phyloP scores from a whole-genome alignment of 352 stramenopile genomes.

The Phytopythium cucurbitacearum region DNA sequence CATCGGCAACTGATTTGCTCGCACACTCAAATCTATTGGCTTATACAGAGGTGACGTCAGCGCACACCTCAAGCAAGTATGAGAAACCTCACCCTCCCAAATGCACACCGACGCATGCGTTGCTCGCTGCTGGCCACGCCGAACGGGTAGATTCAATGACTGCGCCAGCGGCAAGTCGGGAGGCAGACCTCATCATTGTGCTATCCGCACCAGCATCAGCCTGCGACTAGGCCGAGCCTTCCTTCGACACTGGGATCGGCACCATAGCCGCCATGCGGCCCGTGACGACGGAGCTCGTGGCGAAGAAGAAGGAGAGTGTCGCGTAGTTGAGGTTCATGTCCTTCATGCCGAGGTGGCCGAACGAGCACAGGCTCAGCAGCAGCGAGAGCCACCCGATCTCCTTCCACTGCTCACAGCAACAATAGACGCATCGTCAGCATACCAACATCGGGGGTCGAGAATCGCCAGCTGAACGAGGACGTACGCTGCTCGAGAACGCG shows the following conservation, averaged over 20 bases:
- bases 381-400: slow-evolving; percentile 59
- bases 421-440: neutral
- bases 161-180: no score
- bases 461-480: neutral
- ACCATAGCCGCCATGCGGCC: slow-evolving; percentile 44
- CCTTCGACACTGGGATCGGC: slow-evolving; percentile 4
- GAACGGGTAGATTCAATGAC: no score
- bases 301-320: slow-evolving; percentile 77
- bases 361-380: slow-evolving; percentile 59
- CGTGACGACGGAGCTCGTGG: slow-evolving; percentile 59
- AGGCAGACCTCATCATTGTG: no score
- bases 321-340: slow-evolving; percentile 61
- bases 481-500: slow-evolving; percentile 66
- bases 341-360: slow-evolving; percentile 51
- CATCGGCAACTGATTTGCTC: no score
- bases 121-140: no score
- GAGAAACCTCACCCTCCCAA: no score
- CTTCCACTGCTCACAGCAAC: slow-evolving; percentile 40
- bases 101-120: no score
- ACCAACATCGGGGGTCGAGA: neutral
- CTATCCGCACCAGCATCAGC: no score
- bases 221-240: neutral
- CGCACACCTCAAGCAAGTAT: no score
- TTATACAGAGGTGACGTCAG: no score
- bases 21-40: no score